These are phyloP conservation scores for Plantago major DNA, from an alignment of 257 asterid genomes.

Conservation along the genomic window DNA sequence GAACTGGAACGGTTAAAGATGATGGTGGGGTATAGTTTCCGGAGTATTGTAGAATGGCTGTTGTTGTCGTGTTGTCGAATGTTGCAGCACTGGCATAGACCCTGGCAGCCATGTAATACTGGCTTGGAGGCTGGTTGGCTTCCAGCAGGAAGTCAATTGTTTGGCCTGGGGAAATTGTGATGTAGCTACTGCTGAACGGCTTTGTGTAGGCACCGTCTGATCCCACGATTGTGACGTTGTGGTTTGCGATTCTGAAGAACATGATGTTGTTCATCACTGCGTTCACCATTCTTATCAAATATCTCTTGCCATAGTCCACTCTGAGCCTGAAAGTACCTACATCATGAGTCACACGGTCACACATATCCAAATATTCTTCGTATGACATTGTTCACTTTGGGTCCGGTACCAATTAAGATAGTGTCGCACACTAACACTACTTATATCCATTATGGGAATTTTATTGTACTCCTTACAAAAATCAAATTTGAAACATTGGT, in stretches of 20 bases:
- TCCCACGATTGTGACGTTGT: constrained; percentile 48
- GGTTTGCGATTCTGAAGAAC: constrained; percentile 45
- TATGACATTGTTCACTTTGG: too few species aligned
- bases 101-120: constrained; percentile 52
- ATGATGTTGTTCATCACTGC: constrained; percentile 55
- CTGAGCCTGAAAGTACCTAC: constrained; percentile 45
- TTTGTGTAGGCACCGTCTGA: constrained; percentile 49
- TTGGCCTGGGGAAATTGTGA: constrained; percentile 56
- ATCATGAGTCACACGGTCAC: too few species aligned
- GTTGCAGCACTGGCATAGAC: constrained; percentile 28
- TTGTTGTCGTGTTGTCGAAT: constrained; percentile 49
- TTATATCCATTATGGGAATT: too few species aligned
- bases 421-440: too few species aligned
- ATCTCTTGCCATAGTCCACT: constrained; percentile 44
- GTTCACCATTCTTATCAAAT: constrained; percentile 46
- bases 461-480: background rate
- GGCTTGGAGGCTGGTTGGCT: constrained; percentile 46
- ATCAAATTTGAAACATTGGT: background rate
- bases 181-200: constrained; percentile 34
- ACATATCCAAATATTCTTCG: too few species aligned
- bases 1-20: constrained; percentile 24
- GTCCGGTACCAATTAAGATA: too few species aligned
- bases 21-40: constrained; percentile 34
- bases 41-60: constrained; percentile 36
- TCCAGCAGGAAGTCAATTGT: constrained; percentile 47